Percentiles rank a stretch among this genome's conserved stretches.
phyloP scores from a whole-genome alignment of 2,329 filamentous ascomycete species.

The Fusarium liriodendri region DNA sequence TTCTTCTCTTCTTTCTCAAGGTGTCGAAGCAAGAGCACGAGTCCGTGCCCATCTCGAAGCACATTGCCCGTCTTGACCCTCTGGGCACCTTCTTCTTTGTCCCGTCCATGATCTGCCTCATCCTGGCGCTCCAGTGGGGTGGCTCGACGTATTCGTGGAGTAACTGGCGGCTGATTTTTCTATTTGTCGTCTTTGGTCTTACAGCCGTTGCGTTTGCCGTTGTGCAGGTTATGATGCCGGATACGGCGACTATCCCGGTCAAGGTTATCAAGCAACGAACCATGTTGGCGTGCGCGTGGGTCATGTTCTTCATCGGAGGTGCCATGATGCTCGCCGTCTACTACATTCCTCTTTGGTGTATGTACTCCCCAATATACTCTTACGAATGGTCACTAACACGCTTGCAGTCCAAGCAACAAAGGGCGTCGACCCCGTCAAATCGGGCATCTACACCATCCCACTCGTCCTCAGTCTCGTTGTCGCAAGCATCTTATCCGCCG shows the following conservation, averaged over 20 bases:
- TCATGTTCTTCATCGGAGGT: constrained; percentile 60
- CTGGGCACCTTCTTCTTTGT: constrained; percentile 70
- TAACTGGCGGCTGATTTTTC: constrained; percentile 62
- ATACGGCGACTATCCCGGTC: constrained; percentile 67
- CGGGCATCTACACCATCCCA: constrained; percentile 68
- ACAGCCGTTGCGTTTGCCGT: constrained; percentile 59
- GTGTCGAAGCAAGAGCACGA: constrained; percentile 49
- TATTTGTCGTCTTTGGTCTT: constrained; percentile 64
- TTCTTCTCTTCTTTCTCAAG: constrained; percentile 62
- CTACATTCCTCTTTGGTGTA: constrained; percentile 67
- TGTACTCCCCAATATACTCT: constrained; percentile 38
- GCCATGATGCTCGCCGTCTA: constrained; percentile 67
- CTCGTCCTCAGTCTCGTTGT: constrained; percentile 66
- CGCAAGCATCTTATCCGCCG: constrained; percentile 61
- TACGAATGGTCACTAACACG: constrained; percentile 26
- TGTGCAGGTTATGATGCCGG: constrained; percentile 64
- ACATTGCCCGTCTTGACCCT: constrained; percentile 66
- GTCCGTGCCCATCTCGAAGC: constrained; percentile 50
- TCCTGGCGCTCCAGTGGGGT: constrained; percentile 74
- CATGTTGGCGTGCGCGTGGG: constrained; percentile 60
- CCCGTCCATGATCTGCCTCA: constrained; percentile 67
- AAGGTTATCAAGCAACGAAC: constrained; percentile 66
- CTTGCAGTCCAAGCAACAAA: constrained; percentile 66
- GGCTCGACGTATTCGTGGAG: constrained; percentile 65
- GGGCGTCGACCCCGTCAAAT: constrained; percentile 62